These are phyloP conservation scores for Urtica urens DNA, from an alignment of 306 rosid species.

Conservation along the genomic window DNA sequence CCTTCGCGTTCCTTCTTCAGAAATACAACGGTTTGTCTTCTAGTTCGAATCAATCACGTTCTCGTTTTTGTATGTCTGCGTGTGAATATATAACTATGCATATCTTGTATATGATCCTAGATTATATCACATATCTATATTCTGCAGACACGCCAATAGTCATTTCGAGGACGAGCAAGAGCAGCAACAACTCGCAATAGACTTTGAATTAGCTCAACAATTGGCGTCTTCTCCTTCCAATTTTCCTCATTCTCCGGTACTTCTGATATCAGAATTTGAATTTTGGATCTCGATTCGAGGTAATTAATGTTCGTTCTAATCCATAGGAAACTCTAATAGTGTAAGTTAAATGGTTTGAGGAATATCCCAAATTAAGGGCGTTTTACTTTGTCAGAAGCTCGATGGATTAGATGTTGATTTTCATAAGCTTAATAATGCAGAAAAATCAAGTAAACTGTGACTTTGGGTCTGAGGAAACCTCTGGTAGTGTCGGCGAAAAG, in stretches of 20 bases:
- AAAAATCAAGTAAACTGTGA: no score
- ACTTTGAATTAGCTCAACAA: conserved; percentile 32
- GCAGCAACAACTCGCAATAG: conserved; percentile 21
- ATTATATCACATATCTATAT: background rate
- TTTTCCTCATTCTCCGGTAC: conserved; percentile 18
- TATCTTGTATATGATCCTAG: background rate
- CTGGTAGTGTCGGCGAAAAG: conserved; percentile 26
- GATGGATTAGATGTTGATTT: no score
- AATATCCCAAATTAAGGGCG: no score
- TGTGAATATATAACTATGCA: no score
- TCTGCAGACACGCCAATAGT: conserved; percentile 50
- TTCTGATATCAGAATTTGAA: no score
- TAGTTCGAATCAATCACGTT: no score
- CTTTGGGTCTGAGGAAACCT: conserved; percentile 5
- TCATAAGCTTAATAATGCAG: no score
- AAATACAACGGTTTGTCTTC: conserved; percentile 31
- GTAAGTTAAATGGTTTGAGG: no score
- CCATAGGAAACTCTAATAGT: no score
- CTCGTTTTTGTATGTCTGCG: background rate
- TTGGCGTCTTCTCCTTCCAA: conserved; percentile 21
- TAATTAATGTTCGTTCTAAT: no score
- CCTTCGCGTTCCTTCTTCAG: conserved; percentile 28
- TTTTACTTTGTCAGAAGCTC: no score
- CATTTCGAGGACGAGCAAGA: conserved; percentile 39
- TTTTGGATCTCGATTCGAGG: no score